Evolutionary conservation across 2,329 filamentous ascomycete species (phyloP).

Genomic region (Thelonectria olida): DNA sequence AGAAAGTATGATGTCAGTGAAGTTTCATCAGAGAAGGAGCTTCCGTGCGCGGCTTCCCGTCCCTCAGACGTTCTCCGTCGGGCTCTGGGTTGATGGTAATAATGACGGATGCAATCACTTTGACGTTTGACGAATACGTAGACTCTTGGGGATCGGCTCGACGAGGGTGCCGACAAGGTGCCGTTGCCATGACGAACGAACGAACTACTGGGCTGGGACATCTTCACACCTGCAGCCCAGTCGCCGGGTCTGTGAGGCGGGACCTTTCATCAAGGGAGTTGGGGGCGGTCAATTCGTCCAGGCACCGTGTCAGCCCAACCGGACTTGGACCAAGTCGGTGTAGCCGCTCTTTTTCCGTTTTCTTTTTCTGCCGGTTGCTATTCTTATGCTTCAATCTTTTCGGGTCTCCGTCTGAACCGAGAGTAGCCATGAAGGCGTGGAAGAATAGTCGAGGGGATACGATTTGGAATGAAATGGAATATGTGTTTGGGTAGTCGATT

Average conservation of each 20-base stretch:
- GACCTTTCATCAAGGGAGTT: not conserved
- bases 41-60: too few relatives aligned
- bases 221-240: not conserved
- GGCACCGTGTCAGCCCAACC: conserved; percentile 9
- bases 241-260: conserved; percentile 1
- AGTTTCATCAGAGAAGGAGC: too few relatives aligned
- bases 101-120: too few relatives aligned
- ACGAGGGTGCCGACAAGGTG: conserved; percentile 16
- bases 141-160: too few relatives aligned
- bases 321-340: conserved; percentile 15
- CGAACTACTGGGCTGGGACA: not conserved
- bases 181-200: conserved; percentile 38
- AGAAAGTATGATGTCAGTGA: too few relatives aligned
- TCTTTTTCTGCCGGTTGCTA: conserved; percentile 12
- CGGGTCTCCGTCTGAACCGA: conserved; percentile 6
- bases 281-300: conserved; percentile 14
- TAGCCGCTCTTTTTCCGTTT: conserved; percentile 5
- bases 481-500: not conserved
- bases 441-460: not conserved
- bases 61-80: too few relatives aligned
- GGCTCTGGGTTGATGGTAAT: too few relatives aligned
- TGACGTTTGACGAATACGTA: too few relatives aligned
- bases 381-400: conserved; percentile 11
- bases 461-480: not conserved
- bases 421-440: conserved; percentile 2